These are phyloP conservation scores for Asterophora parasitica DNA, from an alignment of 768 basidiomycete species.

Conservation along the genomic window DNA sequence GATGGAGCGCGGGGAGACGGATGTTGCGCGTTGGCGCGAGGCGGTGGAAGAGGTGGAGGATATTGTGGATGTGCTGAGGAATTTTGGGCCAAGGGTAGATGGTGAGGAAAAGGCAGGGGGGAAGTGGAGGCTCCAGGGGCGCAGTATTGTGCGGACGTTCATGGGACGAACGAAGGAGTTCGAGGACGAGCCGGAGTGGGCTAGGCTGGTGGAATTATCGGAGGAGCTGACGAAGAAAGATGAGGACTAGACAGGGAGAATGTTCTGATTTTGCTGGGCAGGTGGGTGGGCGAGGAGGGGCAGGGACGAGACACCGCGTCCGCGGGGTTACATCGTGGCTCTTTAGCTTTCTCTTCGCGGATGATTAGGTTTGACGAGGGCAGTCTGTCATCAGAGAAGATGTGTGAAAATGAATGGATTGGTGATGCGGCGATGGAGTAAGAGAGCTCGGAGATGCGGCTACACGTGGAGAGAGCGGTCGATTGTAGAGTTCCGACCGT, in stretches of 20 bases:
- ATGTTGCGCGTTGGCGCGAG: slow-evolving; percentile 64
- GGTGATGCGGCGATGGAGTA: slow-evolving; percentile 8
- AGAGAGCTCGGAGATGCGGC: neutral
- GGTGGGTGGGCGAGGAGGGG: neutral
- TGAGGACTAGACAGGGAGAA: slow-evolving; percentile 4
- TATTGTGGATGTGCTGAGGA: slow-evolving; percentile 74
- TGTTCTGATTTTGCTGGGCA: neutral
- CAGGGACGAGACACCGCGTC: neutral
- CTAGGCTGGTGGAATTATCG: slow-evolving; percentile 55
- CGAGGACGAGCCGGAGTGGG: slow-evolving; percentile 87
- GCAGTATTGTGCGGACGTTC: slow-evolving; percentile 85
- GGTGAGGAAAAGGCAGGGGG: slow-evolving; percentile 6
- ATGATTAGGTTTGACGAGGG: slow-evolving; percentile 18
- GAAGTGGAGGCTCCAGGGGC: slow-evolving; percentile 84
- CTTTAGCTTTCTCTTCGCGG: slow-evolving; percentile 10
- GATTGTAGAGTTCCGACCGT: slow-evolving; percentile 10
- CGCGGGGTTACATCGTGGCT: slow-evolving; percentile 15
- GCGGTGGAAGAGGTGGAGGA: slow-evolving; percentile 80
- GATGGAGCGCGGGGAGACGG: slow-evolving; percentile 64
- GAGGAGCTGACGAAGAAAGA: slow-evolving; percentile 53
- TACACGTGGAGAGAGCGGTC: slow-evolving; percentile 16
- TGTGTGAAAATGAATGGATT: slow-evolving; percentile 16
- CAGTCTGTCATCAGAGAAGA: slow-evolving; percentile 11
- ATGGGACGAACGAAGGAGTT: slow-evolving; percentile 84
- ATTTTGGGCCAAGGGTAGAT: slow-evolving; percentile 70